Conservation (phyloP, 208 protist genomes). For the Novymonas esmeraldas region DNA sequence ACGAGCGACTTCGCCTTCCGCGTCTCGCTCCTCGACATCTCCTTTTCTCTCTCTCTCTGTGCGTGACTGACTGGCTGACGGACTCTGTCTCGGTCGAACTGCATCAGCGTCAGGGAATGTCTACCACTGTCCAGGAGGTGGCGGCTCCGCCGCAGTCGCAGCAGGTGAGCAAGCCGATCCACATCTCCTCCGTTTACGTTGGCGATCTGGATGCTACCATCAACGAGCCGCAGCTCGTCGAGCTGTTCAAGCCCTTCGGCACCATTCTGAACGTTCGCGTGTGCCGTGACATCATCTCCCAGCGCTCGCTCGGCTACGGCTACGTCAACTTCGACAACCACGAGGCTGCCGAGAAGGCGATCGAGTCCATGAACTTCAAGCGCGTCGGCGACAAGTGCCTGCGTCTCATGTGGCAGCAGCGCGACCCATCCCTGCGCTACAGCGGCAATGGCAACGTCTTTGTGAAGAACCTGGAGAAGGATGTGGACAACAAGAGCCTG, state of each 20-base stretch:
- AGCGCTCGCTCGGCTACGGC: conserved; percentile 98
- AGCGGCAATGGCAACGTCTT: conserved; percentile 98
- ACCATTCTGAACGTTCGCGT: conserved; percentile 98
- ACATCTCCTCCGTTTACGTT: conserved; percentile 97
- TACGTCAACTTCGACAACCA: conserved; percentile 99
- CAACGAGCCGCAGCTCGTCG: conserved; percentile 95
- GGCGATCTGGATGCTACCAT: conserved; percentile 96
- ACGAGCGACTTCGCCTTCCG: no score
- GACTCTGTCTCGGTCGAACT: no score
- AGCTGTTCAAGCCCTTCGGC: conserved; percentile 98
- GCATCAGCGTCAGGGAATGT: no score
- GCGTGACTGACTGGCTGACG: not conserved
- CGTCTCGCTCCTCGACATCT: not conserved
- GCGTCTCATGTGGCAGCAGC: conserved; percentile 99
- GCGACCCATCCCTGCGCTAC: conserved; percentile 97
- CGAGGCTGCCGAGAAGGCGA: conserved; percentile 96
- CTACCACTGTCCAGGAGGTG: conserved; percentile 36
- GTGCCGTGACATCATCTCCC: conserved; percentile 97
- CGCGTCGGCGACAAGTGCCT: conserved; percentile 94
- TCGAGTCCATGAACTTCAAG: conserved; percentile 99
- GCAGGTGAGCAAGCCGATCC: conserved; percentile 67
- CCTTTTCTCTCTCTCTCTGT: not conserved
- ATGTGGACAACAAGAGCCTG: conserved; percentile 97
- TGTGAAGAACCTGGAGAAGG: conserved; percentile 98
- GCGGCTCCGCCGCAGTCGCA: conserved; percentile 21